A percentile compares a stretch with the other conserved stretches of the same genome.
phyloP scores from a whole-genome alignment of 352 stramenopile genomes.

The Elongisporangium undulatum region DNA sequence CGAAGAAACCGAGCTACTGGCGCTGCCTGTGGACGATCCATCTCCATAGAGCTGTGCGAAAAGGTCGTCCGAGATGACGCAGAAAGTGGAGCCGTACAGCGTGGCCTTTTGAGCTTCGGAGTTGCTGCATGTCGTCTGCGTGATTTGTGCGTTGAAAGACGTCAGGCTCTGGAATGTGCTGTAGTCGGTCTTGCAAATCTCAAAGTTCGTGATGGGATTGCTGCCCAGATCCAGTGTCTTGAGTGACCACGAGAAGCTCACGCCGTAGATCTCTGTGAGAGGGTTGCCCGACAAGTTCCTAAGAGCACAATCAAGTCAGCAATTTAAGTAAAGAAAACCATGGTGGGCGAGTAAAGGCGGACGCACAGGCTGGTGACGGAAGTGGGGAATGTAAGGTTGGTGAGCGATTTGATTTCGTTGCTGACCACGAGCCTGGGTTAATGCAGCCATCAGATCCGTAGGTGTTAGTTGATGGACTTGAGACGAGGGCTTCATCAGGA shows the following conservation, averaged over 20 bases:
- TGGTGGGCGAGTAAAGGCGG: neutral
- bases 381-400: slow-evolving; percentile 43
- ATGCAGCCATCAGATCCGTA: neutral
- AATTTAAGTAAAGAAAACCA: neutral
- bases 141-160: slow-evolving; percentile 33
- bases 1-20: slow-evolving; percentile 14
- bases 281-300: slow-evolving; percentile 52
- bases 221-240: slow-evolving; percentile 40
- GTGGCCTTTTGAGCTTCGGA: slow-evolving; percentile 36
- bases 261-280: slow-evolving; percentile 48
- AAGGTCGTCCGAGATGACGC: slow-evolving; percentile 59
- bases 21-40: neutral
- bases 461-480: neutral
- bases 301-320: neutral
- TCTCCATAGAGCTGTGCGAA: slow-evolving; percentile 46
- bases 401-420: slow-evolving; percentile 46
- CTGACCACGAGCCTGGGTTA: slow-evolving; percentile 19
- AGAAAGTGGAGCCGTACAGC: slow-evolving; percentile 31
- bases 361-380: slow-evolving; percentile 30
- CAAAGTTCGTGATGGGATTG: slow-evolving; percentile 54
- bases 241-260: slow-evolving; percentile 49
- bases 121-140: slow-evolving; percentile 37
- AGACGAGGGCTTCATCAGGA: neutral
- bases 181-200: slow-evolving; percentile 63
- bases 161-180: slow-evolving; percentile 42